Percentiles rank a stretch among this genome's conserved stretches.
Conservation (phyloP, 192 early-diverging fungal genomes). For the Coemansia sp. region DNA sequence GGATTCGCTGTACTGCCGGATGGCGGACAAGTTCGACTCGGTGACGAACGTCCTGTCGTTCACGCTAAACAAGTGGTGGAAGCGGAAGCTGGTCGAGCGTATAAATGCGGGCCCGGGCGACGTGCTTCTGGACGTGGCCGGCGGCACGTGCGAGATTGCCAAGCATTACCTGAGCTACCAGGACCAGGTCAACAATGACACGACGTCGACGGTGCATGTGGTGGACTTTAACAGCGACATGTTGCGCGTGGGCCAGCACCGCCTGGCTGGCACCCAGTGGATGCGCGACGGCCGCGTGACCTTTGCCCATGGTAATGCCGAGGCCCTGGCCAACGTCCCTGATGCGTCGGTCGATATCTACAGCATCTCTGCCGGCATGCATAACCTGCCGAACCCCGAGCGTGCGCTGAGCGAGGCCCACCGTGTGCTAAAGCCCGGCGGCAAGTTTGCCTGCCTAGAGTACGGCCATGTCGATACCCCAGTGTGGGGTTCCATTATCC, state of each 20-base stretch:
- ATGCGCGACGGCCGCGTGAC: conserved; percentile 53
- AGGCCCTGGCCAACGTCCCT: conserved; percentile 64
- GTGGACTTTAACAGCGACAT: conserved; percentile 95
- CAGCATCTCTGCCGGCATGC: conserved; percentile 96
- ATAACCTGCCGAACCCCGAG: conserved; percentile 89
- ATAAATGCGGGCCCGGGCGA: conserved; percentile 74
- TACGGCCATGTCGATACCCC: conserved; percentile 83
- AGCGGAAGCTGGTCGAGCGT: conserved; percentile 74
- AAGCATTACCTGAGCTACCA: conserved; percentile 82
- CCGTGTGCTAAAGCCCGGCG: conserved; percentile 87
- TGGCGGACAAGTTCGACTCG: conserved; percentile 83
- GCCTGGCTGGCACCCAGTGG: conserved; percentile 48
- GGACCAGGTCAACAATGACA: conserved; percentile 58
- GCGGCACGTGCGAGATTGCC: conserved; percentile 94
- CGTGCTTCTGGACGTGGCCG: conserved; percentile 87
- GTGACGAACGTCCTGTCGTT: conserved; percentile 90
- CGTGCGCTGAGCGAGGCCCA: conserved; percentile 79
- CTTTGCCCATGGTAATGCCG: conserved; percentile 81
- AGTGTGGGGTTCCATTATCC: conserved; percentile 66
- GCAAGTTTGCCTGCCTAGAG: conserved; percentile 87
- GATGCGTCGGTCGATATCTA: conserved; percentile 82
- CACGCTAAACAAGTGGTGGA: conserved; percentile 88
- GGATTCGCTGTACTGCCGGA: conserved; percentile 75
- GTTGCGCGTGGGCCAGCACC: conserved; percentile 75
- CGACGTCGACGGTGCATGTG: conserved; percentile 59